These are phyloP conservation scores for Saccharomycopsis guyanensis DNA, from an alignment of 805 yeast species.

Conservation along the genomic window DNA sequence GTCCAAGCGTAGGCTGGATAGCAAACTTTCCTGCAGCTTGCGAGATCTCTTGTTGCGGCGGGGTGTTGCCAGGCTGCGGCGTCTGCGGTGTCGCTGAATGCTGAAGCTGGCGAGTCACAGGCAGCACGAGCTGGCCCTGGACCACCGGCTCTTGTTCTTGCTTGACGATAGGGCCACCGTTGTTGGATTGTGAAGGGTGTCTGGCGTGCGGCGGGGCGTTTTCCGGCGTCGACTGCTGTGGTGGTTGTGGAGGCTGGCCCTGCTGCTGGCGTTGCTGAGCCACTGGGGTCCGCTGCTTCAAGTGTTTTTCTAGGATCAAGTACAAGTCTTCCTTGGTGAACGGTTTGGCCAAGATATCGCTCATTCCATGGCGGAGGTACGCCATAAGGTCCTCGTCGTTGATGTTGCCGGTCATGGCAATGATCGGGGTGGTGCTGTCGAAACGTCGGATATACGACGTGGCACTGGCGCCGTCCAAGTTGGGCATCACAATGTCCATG, in stretches of 20 bases:
- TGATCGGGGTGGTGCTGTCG: constrained; percentile 80
- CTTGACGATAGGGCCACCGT: neutral
- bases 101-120: constrained; percentile 3
- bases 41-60: too few relatives aligned
- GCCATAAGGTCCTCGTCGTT: constrained; percentile 74
- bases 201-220: neutral
- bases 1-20: too few relatives aligned
- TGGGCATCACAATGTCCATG: constrained; percentile 89
- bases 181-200: constrained; percentile 4
- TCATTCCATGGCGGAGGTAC: constrained; percentile 82
- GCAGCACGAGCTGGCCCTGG: constrained; percentile 1
- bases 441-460: constrained; percentile 81
- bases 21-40: too few relatives aligned
- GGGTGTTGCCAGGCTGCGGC: constrained; percentile 4
- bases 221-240: neutral
- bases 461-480: constrained; percentile 83
- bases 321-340: constrained; percentile 83
- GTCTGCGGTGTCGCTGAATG: constrained; percentile 9
- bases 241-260: constrained; percentile 6
- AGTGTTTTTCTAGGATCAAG: constrained; percentile 67
- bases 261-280: constrained; percentile 16
- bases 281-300: constrained; percentile 40
- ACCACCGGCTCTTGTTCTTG: constrained; percentile 4
- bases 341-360: constrained; percentile 89
- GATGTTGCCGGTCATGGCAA: constrained; percentile 91